Conservation (phyloP, 306 rosid species). For the Prunus mongolica region DNA sequence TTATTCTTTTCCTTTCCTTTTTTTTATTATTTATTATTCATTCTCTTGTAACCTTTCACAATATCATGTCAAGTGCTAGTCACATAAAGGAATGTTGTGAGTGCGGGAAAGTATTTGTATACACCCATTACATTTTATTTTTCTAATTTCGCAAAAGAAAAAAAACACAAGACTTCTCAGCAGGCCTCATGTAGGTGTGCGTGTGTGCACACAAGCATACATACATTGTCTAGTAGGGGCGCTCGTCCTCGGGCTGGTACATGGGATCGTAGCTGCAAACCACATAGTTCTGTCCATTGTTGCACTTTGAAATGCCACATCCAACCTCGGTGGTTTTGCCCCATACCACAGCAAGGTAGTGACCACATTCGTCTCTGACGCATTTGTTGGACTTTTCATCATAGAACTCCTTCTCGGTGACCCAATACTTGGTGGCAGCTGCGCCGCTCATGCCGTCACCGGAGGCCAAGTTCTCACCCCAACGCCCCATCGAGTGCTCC, state of each 20-base stretch:
- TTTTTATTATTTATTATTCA: neutral
- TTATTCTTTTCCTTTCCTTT: neutral
- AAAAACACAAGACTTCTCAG: neutral
- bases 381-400: neutral
- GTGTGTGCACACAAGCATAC: neutral
- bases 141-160: neutral
- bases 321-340: slow-evolving; percentile 12
- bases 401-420: slow-evolving; percentile 20
- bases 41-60: neutral
- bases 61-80: neutral
- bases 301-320: slow-evolving; percentile 24
- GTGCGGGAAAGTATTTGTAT: neutral
- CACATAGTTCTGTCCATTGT: slow-evolving; percentile 2
- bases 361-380: slow-evolving; percentile 1
- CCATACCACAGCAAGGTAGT: slow-evolving; percentile 34
- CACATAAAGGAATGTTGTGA: neutral
- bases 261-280: slow-evolving; percentile 26
- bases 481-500: slow-evolving; percentile 56
- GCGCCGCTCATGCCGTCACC: slow-evolving; percentile 29
- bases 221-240: slow-evolving; percentile 27
- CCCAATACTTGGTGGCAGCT: slow-evolving; percentile 42
- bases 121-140: neutral
- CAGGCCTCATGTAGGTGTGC: neutral
- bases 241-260: slow-evolving; percentile 14
- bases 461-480: slow-evolving; percentile 49